Evolutionary conservation across 2,329 filamentous ascomycete species (phyloP).

Genomic region (Fusarium sp.): DNA sequence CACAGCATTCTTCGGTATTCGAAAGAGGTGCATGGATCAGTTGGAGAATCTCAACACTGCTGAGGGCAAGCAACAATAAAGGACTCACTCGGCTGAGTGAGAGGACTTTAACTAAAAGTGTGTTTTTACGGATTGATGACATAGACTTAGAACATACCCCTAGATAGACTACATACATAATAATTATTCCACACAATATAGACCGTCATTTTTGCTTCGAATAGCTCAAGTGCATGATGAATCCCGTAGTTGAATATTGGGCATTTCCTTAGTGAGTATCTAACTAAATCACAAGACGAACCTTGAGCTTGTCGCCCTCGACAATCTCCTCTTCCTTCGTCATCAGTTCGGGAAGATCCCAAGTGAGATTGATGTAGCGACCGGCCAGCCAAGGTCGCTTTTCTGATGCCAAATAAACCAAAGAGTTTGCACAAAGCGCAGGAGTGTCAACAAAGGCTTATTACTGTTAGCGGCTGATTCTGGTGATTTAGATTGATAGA

Average conservation of each 20-base stretch:
- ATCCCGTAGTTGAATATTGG: neutral
- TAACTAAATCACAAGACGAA: neutral
- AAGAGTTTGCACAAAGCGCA: constrained; percentile 17
- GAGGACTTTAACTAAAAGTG: neutral
- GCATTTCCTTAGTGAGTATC: fast-evolving
- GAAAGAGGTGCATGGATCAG: constrained; percentile 35
- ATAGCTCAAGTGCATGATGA: neutral
- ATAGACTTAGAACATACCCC: neutral
- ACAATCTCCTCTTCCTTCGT: constrained; percentile 7
- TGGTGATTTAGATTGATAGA: fast-evolving
- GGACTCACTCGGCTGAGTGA: neutral
- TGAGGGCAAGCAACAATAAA: constrained; percentile 16
- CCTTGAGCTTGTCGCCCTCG: constrained; percentile 1
- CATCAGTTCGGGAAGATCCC: constrained; percentile 27
- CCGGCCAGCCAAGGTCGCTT: constrained; percentile 13
- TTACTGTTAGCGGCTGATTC: neutral
- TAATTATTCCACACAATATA: neutral
- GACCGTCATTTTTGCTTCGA: neutral
- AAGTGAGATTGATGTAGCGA: constrained; percentile 27
- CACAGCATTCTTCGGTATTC: constrained; percentile 33
- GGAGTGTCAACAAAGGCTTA: constrained; percentile 23
- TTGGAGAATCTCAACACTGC: neutral
- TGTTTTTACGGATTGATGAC: neutral
- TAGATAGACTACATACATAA: neutral
- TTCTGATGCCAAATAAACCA: constrained; percentile 13